phyloP scores from a whole-genome alignment of 306 rosid species.

The Alnus glutinosa region DNA sequence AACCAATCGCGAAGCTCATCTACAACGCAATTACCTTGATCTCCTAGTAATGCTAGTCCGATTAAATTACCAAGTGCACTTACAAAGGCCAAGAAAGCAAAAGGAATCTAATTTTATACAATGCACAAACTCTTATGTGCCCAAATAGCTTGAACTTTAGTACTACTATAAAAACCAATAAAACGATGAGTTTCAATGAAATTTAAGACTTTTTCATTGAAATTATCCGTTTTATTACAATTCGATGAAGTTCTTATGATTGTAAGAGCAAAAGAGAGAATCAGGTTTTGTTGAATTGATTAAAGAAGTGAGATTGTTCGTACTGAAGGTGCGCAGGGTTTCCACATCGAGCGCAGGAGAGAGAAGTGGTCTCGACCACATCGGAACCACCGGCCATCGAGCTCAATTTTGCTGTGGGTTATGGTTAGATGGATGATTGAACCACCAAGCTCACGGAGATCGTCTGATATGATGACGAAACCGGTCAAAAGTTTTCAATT shows the following conservation, averaged over 20 bases:
- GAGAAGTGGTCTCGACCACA: slow-evolving; percentile 39
- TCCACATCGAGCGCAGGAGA: slow-evolving; percentile 69
- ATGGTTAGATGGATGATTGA: background rate
- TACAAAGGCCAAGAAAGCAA: background rate
- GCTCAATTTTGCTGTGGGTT: background rate
- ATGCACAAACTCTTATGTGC: background rate
- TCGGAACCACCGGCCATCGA: slow-evolving; percentile 66
- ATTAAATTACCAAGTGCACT: background rate
- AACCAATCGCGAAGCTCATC: background rate
- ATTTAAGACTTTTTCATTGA: background rate
- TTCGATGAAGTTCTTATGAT: background rate
- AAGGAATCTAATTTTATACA: background rate
- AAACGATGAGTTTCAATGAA: background rate
- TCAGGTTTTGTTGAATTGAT: background rate
- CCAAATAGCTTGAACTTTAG: background rate
- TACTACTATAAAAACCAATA: background rate
- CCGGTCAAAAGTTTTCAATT: background rate
- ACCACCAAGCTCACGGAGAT: background rate
- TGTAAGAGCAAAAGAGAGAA: background rate
- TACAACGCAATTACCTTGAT: too few relatives aligned
- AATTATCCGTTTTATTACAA: background rate
- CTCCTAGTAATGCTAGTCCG: background rate
- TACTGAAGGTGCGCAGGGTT: slow-evolving; percentile 90
- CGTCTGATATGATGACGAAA: background rate
- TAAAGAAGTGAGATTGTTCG: background rate